Conservation (phyloP, 2,329 filamentous ascomycete species). For the Diaporthe caulivora region DNA sequence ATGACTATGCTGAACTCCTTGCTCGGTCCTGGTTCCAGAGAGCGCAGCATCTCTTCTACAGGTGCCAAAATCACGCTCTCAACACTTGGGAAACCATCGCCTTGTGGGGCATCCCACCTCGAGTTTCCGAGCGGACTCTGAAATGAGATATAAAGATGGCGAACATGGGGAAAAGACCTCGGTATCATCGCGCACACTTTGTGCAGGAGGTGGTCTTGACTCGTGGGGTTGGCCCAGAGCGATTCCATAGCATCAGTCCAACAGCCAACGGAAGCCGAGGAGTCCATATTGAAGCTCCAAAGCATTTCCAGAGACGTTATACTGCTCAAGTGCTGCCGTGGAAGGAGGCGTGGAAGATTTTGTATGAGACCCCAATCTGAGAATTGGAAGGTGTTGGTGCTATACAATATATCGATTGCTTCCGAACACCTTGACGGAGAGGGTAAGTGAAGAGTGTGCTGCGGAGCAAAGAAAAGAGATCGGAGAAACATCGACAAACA, state of each 20-base stretch:
- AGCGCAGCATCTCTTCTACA: not conserved
- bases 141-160: not conserved
- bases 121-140: not conserved
- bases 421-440: not conserved
- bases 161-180: not conserved
- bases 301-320: not conserved
- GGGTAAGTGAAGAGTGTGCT: not conserved
- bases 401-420: not conserved
- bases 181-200: not conserved
- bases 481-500: no score
- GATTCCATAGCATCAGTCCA: not conserved
- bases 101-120: not conserved
- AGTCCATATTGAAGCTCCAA: not conserved
- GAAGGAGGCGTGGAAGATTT: not conserved
- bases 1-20: not conserved
- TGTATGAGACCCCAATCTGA: not conserved
- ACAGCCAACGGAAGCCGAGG: no score
- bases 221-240: not conserved
- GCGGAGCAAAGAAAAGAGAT: not conserved
- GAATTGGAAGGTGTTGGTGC: not conserved
- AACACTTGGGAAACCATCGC: not conserved
- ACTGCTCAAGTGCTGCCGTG: not conserved
- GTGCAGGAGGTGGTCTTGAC: not conserved
- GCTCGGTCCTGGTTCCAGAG: not conserved
- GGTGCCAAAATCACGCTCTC: not conserved